Percentiles rank a stretch among this genome's conserved stretches.
Evolutionary conservation across 257 asterid species (phyloP).

Genomic region (Forsythia suspensa): DNA sequence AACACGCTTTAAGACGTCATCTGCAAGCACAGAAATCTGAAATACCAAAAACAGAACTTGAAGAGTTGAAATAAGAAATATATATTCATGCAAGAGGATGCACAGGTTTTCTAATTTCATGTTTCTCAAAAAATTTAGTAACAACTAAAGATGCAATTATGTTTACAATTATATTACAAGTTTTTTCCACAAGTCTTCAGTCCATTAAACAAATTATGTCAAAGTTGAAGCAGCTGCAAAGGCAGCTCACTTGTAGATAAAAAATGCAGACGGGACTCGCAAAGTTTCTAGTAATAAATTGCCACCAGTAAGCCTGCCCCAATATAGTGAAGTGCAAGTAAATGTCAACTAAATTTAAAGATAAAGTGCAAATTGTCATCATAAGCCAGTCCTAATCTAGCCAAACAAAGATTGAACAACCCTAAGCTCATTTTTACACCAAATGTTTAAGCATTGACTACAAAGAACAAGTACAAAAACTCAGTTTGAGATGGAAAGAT

Average conservation of each 20-base stretch:
- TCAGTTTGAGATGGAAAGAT: background rate
- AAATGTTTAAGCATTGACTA: background rate
- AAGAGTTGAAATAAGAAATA: background rate
- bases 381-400: background rate
- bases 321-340: background rate
- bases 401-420: background rate
- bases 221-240: background rate
- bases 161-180: background rate
- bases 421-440: background rate
- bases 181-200: background rate
- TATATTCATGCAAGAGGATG: background rate
- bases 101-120: background rate
- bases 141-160: background rate
- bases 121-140: background rate
- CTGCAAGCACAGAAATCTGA: slow-evolving; percentile 90
- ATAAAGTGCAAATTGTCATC: too few relatives aligned
- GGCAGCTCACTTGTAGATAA: background rate
- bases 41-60: background rate
- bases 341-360: background rate
- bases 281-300: background rate
- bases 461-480: background rate
- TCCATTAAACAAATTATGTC: background rate
- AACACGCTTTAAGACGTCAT: slow-evolving; percentile 90
- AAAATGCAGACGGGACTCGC: background rate
- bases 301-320: background rate